Conservation (phyloP, 192 early-diverging fungal genomes). For the Coemansia sp. region DNA sequence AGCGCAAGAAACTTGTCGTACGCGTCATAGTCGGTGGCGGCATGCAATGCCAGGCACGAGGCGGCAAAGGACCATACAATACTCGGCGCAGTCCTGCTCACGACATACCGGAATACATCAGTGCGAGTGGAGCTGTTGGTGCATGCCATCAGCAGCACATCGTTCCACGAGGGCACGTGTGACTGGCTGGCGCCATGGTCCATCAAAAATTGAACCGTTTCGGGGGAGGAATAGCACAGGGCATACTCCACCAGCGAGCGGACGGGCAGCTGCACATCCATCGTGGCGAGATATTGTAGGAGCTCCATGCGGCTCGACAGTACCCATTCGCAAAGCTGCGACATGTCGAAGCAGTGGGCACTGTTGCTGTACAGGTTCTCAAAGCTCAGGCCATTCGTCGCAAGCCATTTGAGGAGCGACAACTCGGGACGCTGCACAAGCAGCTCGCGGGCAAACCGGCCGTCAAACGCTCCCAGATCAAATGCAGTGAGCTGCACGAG, state of each 20-base stretch:
- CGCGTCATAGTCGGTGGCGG: slow-evolving; percentile 16
- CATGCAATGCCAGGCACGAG: slow-evolving; percentile 29
- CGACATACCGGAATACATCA: slow-evolving; percentile 19
- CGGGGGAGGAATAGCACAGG: slow-evolving; percentile 14
- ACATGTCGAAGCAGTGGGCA: slow-evolving; percentile 24
- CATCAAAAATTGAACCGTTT: slow-evolving; percentile 20
- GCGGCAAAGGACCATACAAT: slow-evolving; percentile 38
- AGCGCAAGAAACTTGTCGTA: slow-evolving; percentile 27
- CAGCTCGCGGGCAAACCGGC: slow-evolving; percentile 9
- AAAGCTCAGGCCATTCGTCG: slow-evolving; percentile 7
- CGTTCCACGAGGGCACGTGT: slow-evolving; percentile 24
- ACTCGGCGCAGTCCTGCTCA: slow-evolving; percentile 20
- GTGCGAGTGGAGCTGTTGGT: slow-evolving; percentile 13
- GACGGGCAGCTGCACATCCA: slow-evolving; percentile 7
- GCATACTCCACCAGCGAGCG: slow-evolving; percentile 32
- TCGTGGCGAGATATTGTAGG: slow-evolving; percentile 8
- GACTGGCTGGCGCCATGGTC: slow-evolving; percentile 1
- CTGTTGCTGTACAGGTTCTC: neutral
- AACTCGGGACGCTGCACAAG: slow-evolving; percentile 1
- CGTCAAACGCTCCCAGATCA: slow-evolving; percentile 7
- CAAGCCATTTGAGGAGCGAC: slow-evolving; percentile 22
- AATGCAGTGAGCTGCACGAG: neutral
- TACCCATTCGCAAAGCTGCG: slow-evolving; percentile 18
- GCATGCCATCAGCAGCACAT: slow-evolving; percentile 36
- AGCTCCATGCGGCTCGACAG: slow-evolving; percentile 16